These are phyloP conservation scores for Hyaloperonospora arabidopsidis DNA, from an alignment of 352 stramenopile species.

Conservation along the genomic window DNA sequence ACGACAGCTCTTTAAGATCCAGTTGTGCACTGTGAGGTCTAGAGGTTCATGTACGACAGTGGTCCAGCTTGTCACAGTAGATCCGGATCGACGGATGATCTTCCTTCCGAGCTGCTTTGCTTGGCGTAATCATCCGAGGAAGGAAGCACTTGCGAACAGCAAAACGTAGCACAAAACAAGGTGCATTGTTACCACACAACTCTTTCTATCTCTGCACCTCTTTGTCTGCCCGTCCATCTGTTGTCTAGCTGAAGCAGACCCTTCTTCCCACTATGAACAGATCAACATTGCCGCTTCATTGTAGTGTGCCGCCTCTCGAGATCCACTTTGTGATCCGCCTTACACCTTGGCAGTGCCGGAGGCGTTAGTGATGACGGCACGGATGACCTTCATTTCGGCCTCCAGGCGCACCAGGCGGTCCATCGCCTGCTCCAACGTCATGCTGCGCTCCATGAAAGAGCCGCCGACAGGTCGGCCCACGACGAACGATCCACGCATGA, in stretches of 20 bases:
- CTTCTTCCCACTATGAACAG: constrained; percentile 26
- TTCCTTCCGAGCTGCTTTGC: too few species aligned
- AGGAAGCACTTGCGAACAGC: constrained; percentile 1
- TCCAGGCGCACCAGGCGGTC: constrained; percentile 61
- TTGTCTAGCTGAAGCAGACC: constrained; percentile 3
- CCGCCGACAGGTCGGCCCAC: constrained; percentile 56
- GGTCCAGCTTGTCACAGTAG: too few species aligned
- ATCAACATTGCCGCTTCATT: constrained; percentile 3
- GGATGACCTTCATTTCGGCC: constrained; percentile 56
- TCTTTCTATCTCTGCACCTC: constrained; percentile 20
- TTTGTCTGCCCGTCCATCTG: constrained; percentile 8
- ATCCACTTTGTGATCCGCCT: constrained; percentile 5
- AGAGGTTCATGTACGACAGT: too few species aligned
- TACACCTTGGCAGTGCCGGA: constrained; percentile 26
- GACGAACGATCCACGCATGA: constrained; percentile 73
- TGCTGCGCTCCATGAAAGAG: constrained; percentile 46
- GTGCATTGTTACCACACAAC: constrained; percentile 16
- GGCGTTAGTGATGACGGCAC: constrained; percentile 51
- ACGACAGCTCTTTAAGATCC: too few species aligned
- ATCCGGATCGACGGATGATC: too few species aligned
- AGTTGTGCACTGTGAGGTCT: too few species aligned
- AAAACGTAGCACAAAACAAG: constrained; percentile 12
- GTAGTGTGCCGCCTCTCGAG: neutral
- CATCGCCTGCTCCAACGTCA: constrained; percentile 68
- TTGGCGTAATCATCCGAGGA: too few species aligned